phyloP scores from a whole-genome alignment of 2,329 filamentous ascomycete genomes.

The Talaromyces sp. region DNA sequence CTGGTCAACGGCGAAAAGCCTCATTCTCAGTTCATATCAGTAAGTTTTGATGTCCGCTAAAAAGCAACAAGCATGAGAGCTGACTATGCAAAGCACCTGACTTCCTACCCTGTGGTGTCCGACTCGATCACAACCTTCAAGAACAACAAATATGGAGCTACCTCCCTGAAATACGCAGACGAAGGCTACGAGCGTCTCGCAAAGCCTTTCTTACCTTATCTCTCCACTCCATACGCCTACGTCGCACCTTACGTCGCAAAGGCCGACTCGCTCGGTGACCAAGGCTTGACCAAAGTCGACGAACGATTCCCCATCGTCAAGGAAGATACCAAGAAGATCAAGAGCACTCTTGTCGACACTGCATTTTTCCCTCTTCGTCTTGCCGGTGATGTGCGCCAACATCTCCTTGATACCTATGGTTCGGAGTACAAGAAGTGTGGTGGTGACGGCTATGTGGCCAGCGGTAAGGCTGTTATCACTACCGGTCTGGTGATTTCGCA shows the following conservation, averaged over 20 bases:
- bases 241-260: constrained; percentile 78
- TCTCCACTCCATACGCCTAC: constrained; percentile 73
- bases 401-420: constrained; percentile 40
- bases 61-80: background rate
- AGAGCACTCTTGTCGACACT: constrained; percentile 57
- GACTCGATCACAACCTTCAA: constrained; percentile 75
- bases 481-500: constrained; percentile 63
- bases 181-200: constrained; percentile 71
- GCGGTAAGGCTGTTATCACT: constrained; percentile 64
- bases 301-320: constrained; percentile 66
- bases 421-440: constrained; percentile 46
- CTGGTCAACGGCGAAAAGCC: constrained; percentile 48
- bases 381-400: constrained; percentile 51
- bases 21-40: constrained; percentile 44
- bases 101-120: constrained; percentile 75
- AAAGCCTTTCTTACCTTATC: constrained; percentile 71
- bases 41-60: constrained; percentile 27
- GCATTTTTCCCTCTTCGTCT: constrained; percentile 61
- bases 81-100: constrained; percentile 60
- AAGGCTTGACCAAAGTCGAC: constrained; percentile 65
- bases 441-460: constrained; percentile 57
- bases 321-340: constrained; percentile 68
- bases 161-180: constrained; percentile 70
- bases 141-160: constrained; percentile 74
- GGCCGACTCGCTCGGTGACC: constrained; percentile 71